Evolutionary conservation across 2,329 filamentous ascomycete genomes (phyloP).

Genomic region (Fusarium sp.): DNA sequence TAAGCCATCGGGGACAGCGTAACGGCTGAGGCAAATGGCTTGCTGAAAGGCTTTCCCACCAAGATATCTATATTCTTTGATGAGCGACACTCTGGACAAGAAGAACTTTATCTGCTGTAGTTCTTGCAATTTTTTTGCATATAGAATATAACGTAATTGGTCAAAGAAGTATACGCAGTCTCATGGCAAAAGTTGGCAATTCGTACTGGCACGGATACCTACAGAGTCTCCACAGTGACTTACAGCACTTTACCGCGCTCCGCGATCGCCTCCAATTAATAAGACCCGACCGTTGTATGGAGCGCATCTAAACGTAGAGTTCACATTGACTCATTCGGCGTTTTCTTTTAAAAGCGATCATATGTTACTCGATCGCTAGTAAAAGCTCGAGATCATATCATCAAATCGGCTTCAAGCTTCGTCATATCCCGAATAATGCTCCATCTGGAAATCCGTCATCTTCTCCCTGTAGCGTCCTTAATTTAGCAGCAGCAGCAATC

Average conservation of each 20-base stretch:
- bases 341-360: neutral
- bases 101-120: neutral
- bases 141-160: neutral
- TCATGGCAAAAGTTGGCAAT: neutral
- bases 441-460: conserved; percentile 7
- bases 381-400: neutral
- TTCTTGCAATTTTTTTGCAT: no score
- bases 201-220: neutral
- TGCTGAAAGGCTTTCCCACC: neutral
- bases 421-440: conserved; percentile 12
- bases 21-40: neutral
- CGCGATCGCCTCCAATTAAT: conserved; percentile 21
- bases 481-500: conserved; percentile 23
- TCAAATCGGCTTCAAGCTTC: conserved; percentile 6
- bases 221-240: conserved; percentile 13
- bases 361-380: neutral
- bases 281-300: conserved; percentile 13
- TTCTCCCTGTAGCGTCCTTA: conserved; percentile 6
- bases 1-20: conserved; percentile 3
- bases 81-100: neutral
- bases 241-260: neutral
- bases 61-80: neutral
- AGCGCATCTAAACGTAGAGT: conserved; percentile 11
- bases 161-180: neutral
- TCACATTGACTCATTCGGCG: conserved; percentile 5